Percentiles rank a stretch among this genome's conserved stretches.
These are phyloP conservation scores for Cyberlindnera bimundalis DNA, from an alignment of 805 yeast genomes.

Conservation along the genomic window DNA sequence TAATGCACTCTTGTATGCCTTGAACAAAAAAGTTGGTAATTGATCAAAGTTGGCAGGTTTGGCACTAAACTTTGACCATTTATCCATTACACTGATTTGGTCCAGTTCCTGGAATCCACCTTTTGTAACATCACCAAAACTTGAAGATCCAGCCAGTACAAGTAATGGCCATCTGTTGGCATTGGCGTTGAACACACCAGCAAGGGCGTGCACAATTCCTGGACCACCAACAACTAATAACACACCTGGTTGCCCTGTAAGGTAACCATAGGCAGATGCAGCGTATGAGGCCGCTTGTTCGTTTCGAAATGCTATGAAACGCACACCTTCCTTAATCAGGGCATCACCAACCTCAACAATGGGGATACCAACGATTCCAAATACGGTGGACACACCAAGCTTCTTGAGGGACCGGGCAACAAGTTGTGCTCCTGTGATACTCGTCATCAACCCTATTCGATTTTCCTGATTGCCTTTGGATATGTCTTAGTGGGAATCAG, in stretches of 20 bases:
- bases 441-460: too few species aligned
- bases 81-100: constrained; percentile 48
- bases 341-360: constrained; percentile 69
- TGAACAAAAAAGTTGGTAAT: constrained; percentile 38
- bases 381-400: constrained; percentile 53
- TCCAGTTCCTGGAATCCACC: constrained; percentile 76
- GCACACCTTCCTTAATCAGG: constrained; percentile 48
- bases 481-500: too few species aligned
- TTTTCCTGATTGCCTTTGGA: too few species aligned
- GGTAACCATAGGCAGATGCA: constrained; percentile 65
- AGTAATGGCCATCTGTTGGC: constrained; percentile 64
- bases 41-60: constrained; percentile 35
- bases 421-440: constrained; percentile 39
- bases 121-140: constrained; percentile 43
- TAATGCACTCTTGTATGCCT: constrained; percentile 42
- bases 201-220: constrained; percentile 62
- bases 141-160: constrained; percentile 61
- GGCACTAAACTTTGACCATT: constrained; percentile 50
- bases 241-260: constrained; percentile 64
- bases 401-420: constrained; percentile 46
- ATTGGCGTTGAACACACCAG: constrained; percentile 63
- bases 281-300: constrained; percentile 78
- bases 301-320: constrained; percentile 60
- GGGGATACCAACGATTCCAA: constrained; percentile 76
- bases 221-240: constrained; percentile 74